Percentiles rank a stretch among this genome's conserved stretches.
Conservation (phyloP, 2,329 filamentous ascomycete genomes). For the Leptographium flavum region DNA sequence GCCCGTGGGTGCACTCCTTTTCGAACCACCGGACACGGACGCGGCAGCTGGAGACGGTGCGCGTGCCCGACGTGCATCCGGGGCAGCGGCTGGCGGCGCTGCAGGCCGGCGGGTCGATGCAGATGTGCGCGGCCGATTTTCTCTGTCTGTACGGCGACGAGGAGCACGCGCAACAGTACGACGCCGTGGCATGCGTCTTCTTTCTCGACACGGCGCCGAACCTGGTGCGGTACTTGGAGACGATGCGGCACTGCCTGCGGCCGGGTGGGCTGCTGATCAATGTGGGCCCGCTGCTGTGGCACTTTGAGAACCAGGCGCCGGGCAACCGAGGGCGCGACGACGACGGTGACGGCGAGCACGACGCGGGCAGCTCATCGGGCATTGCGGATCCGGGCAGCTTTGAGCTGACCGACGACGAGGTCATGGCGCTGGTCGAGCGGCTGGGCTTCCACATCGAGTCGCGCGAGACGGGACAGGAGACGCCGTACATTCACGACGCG, state of each 20-base stretch:
- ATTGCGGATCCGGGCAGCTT: constrained; percentile 84
- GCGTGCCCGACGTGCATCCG: constrained; percentile 71
- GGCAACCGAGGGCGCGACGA: constrained; percentile 39
- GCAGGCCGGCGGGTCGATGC: constrained; percentile 50
- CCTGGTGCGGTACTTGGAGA: constrained; percentile 75
- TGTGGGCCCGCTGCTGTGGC: constrained; percentile 83
- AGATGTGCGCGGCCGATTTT: constrained; percentile 89
- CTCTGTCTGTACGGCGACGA: constrained; percentile 64
- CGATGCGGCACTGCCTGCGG: constrained; percentile 63
- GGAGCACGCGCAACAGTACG: constrained; percentile 48
- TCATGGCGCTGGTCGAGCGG: constrained; percentile 56
- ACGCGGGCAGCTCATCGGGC: constrained; percentile 39
- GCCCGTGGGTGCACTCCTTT: constrained; percentile 77
- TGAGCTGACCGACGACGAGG: constrained; percentile 81
- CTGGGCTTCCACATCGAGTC: constrained; percentile 65
- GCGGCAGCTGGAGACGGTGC: constrained; percentile 61
- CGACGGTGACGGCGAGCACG: constrained; percentile 35
- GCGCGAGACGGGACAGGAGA: constrained; percentile 42
- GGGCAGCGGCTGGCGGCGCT: constrained; percentile 33
- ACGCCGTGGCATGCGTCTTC: constrained; percentile 81
- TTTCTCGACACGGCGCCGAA: constrained; percentile 97
- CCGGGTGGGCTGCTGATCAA: constrained; percentile 77
- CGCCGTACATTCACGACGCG: constrained; percentile 77
- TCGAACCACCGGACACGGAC: constrained; percentile 65
- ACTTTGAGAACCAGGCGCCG: constrained; percentile 67